Evolutionary conservation across 768 basidiomycete genomes (phyloP), one percentile per base, ranked within the genome.

Genomic region (Pleurotus tuber-regium): DNA sequence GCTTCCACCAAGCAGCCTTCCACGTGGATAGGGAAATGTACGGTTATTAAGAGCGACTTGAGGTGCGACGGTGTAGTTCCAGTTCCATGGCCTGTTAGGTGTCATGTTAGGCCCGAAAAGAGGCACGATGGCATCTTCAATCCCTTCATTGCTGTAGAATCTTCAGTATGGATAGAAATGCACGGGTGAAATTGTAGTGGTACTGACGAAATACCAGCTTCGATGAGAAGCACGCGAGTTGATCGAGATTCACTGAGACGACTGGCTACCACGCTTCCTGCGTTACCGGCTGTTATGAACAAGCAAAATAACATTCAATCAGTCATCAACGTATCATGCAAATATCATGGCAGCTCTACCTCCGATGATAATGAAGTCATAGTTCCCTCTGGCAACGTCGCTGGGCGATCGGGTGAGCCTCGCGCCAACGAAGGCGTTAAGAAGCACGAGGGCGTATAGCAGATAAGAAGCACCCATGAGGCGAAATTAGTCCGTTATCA

Each of bases 21-120:
- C 71, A 39, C 70, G 59, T 8, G 70, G 62, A 35, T 68, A 70
- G 5, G 63, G 54, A 40, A 70, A 61, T 1, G 52, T 33, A n/a
- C 70, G 61, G n/a, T 60, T 61, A 48, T 68, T 58, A 19, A 70
- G 58, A 18, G 63, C 65, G n/a, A 53, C 35, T 54, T 71, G 65
- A 0, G 68, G 57, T 5, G 60, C 58, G 10, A 64, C 61, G 19
- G 69, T 67, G 43, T 66, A 71, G 52, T 72, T 68, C 67, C 68
- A 70, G 53, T 69, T 67, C 23, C 59, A 63, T 7, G 52, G 51
- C 4, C 62, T 64, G 25, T 61, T 43, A 6, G 55, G 58, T 30
- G 50, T 40, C 8, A 55, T 43, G 42, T 48, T 36, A 14, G 53
- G 52, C 2, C 57, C 50, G 28, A 61, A 44, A 12, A 61, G 47